A percentile compares a stretch with the other conserved stretches of the same genome.
phyloP scores from a whole-genome alignment of 1,284 basidiomycete genomes.

The Trametes sp. region DNA sequence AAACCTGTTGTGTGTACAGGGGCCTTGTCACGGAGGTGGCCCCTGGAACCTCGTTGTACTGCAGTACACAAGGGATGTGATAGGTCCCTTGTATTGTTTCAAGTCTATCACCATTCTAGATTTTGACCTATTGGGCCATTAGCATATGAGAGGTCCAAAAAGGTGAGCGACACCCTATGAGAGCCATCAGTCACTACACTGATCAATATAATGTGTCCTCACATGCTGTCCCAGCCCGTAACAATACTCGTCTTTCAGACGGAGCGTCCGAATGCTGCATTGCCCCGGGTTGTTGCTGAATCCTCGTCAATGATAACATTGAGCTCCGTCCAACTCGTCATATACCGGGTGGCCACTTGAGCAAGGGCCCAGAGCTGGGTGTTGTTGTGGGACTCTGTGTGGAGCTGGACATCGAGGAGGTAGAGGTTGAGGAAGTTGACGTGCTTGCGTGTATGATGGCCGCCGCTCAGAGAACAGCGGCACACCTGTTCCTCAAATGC shows the following conservation, averaged over 20 bases:
- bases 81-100: no score
- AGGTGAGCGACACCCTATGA: background rate
- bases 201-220: background rate
- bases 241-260: background rate
- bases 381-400: background rate
- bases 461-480: background rate
- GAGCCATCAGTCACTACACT: background rate
- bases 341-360: background rate
- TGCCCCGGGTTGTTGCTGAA: background rate
- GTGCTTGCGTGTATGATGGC: background rate
- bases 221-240: background rate
- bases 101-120: no score
- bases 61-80: no score
- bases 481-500: background rate
- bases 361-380: background rate
- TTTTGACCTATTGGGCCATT: no score
- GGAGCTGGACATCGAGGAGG: background rate
- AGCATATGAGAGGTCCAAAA: no score
- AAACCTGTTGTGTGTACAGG: no score
- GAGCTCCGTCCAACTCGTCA: conserved; percentile 1
- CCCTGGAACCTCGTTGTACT: no score
- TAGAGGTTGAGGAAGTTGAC: conserved; percentile 7
- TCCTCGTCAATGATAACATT: background rate
- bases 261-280: background rate
- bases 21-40: no score